These are phyloP conservation scores for Vaccinium darrowii DNA, from an alignment of 148 eudicot species.

Conservation along the genomic window DNA sequence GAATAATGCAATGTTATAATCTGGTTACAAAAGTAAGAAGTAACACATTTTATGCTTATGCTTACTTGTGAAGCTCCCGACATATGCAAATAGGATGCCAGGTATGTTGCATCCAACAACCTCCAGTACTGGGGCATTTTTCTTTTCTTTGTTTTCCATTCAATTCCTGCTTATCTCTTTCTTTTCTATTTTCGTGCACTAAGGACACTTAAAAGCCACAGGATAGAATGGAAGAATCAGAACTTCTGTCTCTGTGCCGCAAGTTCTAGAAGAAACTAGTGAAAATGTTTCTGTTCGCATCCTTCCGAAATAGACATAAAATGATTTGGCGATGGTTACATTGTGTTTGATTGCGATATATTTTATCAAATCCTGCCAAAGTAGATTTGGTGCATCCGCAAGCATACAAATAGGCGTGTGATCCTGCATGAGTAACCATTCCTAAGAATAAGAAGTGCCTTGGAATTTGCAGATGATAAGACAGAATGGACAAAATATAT, in stretches of 20 bases:
- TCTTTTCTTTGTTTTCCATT: neutral
- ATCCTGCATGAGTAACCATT: neutral
- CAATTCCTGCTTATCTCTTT: neutral
- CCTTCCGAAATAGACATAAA: neutral
- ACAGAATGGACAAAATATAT: neutral
- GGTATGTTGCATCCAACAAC: neutral
- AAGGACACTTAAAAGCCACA: neutral
- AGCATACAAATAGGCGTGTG: neutral
- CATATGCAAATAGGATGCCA: neutral
- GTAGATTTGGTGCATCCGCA: neutral
- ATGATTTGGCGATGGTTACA: neutral
- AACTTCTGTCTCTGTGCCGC: neutral
- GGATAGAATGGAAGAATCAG: neutral
- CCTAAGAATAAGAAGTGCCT: neutral
- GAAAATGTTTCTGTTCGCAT: neutral
- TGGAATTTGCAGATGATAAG: neutral
- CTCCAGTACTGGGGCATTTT: neutral
- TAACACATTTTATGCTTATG: neutral
- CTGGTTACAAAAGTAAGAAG: neutral
- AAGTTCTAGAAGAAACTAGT: neutral
- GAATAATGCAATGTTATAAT: no score
- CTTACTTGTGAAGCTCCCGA: neutral
- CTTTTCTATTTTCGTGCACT: neutral
- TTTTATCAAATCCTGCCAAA: neutral
- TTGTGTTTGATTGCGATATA: neutral